Base-by-base conservation (phyloP, 1,284 basidiomycete species). In the Moesziomyces sp. region DNA sequence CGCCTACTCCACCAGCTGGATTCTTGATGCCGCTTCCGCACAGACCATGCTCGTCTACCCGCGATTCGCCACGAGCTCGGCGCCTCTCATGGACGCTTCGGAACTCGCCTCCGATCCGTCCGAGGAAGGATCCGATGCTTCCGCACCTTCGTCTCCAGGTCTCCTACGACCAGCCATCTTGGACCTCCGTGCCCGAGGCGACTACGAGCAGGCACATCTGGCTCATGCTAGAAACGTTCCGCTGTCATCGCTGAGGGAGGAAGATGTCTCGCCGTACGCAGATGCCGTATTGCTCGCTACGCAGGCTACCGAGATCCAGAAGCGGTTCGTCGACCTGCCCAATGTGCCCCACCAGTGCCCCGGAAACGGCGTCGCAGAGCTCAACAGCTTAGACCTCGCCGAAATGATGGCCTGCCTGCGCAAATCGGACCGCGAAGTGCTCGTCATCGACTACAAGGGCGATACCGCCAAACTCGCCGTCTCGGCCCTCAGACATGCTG, bases 41-140 rank as follows among this genome's bases (percentile, higher is more conserved):
- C 56, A 56, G 46, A 67, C 59, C 5, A 72, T 72, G 63, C 56
- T 72, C n/a, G 55, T 67, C 10, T 66, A 72, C 13, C 62, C 69
- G 3, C 50, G 69, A 6, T 59, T 64, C 34, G 38, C 63, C 18
- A 18, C 45, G 16, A 16, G 19, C 14, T 23, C 16, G 2, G 45
- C 24, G 4, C 52, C 49, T 13, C 42, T 68, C 43, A 43, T 51
- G 3, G 48, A 40, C 16, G 53, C 65, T 5, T 58, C 58, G 1
- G 50, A 65, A 18, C 38, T 58, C 8, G 19, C 26, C 1, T 55
- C 52, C 10, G 51, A 58, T 10, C 47, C 56, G 16, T 45, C 34
- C 26, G 57, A 61, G 14, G 53, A 60, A 9, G 65, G 42, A 3
- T 58, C 50, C 19, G 54, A 63, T 3, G 21, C 26, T 6, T 28